A percentile compares a stretch with the other conserved stretches of the same genome.
These are phyloP conservation scores for Drosera spatulata DNA, from an alignment of 179 eudicot species.

Conservation along the genomic window DNA sequence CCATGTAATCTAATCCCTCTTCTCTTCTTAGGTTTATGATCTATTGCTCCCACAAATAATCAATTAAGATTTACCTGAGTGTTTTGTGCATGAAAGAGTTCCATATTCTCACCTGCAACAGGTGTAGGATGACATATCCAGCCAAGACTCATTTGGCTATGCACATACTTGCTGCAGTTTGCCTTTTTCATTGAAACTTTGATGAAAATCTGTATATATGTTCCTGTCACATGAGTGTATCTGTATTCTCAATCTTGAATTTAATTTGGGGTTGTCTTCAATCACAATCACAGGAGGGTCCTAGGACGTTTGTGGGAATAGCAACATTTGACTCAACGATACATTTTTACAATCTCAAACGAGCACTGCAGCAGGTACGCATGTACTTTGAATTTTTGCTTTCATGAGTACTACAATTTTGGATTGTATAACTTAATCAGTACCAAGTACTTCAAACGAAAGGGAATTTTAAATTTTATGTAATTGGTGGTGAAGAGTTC, in stretches of 20 bases:
- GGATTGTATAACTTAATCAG: no score
- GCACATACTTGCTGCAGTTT: not conserved
- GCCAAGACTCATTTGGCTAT: not conserved
- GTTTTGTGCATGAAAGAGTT: no score
- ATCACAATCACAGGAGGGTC: conserved; percentile 64
- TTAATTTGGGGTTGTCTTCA: conserved; percentile 4
- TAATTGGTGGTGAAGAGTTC: no score
- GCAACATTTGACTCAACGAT: conserved; percentile 94
- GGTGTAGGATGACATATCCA: not conserved
- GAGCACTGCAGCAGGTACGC: conserved; percentile 80
- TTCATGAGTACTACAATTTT: not conserved
- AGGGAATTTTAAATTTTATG: no score
- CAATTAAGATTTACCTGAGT: no score
- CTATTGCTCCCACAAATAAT: no score
- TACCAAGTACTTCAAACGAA: no score
- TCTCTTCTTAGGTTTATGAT: no score
- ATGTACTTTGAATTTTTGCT: not conserved
- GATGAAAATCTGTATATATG: not conserved
- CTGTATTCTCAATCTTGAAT: not conserved
- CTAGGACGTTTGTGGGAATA: conserved; percentile 84
- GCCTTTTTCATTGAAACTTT: not conserved
- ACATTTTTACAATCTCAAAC: conserved; percentile 89
- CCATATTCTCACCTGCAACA: no score
- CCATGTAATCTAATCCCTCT: no score
- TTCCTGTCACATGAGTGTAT: not conserved